Evolutionary conservation across 495 filamentous ascomycete species (phyloP).

Genomic region (Lophiostoma macrostomum): DNA sequence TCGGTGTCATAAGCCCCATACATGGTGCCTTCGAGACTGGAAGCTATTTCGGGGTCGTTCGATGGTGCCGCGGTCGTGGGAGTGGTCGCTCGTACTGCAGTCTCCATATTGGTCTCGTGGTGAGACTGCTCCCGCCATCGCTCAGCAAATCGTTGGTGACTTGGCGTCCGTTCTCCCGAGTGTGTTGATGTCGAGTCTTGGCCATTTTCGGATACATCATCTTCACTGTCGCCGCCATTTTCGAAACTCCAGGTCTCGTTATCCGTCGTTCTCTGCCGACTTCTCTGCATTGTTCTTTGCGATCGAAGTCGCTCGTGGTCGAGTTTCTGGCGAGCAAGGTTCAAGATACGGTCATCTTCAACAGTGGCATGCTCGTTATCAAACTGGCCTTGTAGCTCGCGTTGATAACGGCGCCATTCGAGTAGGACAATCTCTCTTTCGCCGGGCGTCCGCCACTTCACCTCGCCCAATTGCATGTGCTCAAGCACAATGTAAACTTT

Average conservation of each 20-base stretch:
- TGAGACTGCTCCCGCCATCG: neutral
- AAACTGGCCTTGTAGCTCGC: slow-evolving; percentile 58
- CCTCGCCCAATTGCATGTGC: slow-evolving; percentile 88
- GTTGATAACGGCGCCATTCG: slow-evolving; percentile 74
- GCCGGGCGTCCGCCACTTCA: slow-evolving; percentile 86
- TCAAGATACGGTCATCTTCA: slow-evolving; percentile 57
- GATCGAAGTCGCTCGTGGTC: slow-evolving; percentile 31
- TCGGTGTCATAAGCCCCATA: slow-evolving; percentile 68
- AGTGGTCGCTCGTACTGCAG: slow-evolving; percentile 27
- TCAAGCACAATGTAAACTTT: slow-evolving; percentile 98
- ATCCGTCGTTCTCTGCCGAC: neutral
- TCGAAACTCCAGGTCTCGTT: slow-evolving; percentile 72
- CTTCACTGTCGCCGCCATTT: slow-evolving; percentile 66
- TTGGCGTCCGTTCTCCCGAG: neutral
- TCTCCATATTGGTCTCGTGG: slow-evolving; percentile 24
- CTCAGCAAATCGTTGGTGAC: neutral
- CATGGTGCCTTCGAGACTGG: slow-evolving; percentile 70
- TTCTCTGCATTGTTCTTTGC: slow-evolving; percentile 20
- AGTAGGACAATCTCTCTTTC: slow-evolving; percentile 72
- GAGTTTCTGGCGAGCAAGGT: slow-evolving; percentile 34
- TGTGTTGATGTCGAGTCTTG: slow-evolving; percentile 22
- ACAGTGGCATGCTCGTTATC: slow-evolving; percentile 38
- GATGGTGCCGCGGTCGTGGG: slow-evolving; percentile 9
- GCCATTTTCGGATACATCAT: slow-evolving; percentile 31
- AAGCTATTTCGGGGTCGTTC: slow-evolving; percentile 48